A percentile compares a stretch with the other conserved stretches of the same genome.
Evolutionary conservation across 768 basidiomycete species (phyloP).

Genomic region (Mycena galopus): DNA sequence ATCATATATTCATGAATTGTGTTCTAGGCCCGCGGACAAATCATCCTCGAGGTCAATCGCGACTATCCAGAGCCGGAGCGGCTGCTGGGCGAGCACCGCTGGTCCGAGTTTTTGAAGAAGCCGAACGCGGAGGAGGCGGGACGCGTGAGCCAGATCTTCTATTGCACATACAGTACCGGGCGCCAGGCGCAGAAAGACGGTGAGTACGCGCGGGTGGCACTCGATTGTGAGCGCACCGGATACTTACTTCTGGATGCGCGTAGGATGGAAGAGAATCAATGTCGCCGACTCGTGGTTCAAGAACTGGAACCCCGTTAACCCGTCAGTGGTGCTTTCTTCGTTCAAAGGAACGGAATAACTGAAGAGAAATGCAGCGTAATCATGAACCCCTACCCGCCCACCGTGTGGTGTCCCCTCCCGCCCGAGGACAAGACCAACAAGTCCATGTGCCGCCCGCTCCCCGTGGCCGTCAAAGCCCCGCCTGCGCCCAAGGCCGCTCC

Average conservation of each 20-base stretch:
- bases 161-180: conserved; percentile 55
- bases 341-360: not conserved
- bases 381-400: conserved; percentile 55
- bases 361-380: conserved; percentile 40
- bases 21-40: conserved; percentile 59
- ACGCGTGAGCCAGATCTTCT: conserved; percentile 56
- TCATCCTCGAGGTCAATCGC: conserved; percentile 63
- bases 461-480: conserved; percentile 48
- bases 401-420: conserved; percentile 56
- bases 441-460: conserved; percentile 59
- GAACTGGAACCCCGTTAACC: conserved; percentile 49
- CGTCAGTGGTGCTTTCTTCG: conserved; percentile 40
- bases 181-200: conserved; percentile 65
- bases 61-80: conserved; percentile 48
- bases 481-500: conserved; percentile 40
- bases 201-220: conserved; percentile 37
- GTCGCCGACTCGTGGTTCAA: conserved; percentile 59
- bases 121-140: conserved; percentile 54
- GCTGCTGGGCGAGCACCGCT: conserved; percentile 66
- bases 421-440: conserved; percentile 59
- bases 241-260: too few species aligned
- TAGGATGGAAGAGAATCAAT: conserved; percentile 67
- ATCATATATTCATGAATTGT: too few species aligned
- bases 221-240: not conserved
- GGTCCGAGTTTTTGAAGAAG: conserved; percentile 59